Conservation (phyloP, 1,284 basidiomycete species). For the Sutorius eximius region DNA sequence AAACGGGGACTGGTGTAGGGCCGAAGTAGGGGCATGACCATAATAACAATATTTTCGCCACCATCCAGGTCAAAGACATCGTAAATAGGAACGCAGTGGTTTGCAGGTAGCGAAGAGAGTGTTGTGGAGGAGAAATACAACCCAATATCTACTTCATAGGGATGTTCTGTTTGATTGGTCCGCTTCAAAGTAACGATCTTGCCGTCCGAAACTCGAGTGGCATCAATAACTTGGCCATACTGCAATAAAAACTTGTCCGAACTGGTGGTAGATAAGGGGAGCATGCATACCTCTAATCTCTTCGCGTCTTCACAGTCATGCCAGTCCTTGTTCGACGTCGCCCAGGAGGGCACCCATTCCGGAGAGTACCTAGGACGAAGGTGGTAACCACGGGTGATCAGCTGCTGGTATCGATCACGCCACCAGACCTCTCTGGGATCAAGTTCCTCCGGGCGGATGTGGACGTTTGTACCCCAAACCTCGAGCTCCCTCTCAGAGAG, state of each 20-base stretch:
- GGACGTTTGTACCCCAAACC: neutral
- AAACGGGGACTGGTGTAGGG: constrained; percentile 26
- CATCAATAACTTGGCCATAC: constrained; percentile 28
- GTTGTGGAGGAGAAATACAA: constrained; percentile 20
- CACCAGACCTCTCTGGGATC: constrained; percentile 12
- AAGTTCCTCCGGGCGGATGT: neutral
- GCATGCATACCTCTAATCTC: constrained; percentile 11
- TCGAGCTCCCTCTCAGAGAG: no score
- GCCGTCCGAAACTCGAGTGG: constrained; percentile 31
- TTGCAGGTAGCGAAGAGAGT: constrained; percentile 20
- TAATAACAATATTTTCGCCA: constrained; percentile 10
- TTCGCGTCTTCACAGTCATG: constrained; percentile 10
- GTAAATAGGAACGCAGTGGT: constrained; percentile 38
- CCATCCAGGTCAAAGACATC: constrained; percentile 25
- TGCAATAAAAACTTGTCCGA: no score
- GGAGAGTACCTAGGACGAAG: constrained; percentile 38
- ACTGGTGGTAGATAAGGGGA: no score
- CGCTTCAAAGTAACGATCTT: constrained; percentile 33
- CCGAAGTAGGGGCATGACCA: constrained; percentile 36
- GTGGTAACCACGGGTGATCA: constrained; percentile 32
- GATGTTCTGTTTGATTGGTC: constrained; percentile 1
- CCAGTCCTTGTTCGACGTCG: constrained; percentile 4
- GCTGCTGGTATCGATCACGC: neutral
- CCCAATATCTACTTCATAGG: constrained; percentile 30
- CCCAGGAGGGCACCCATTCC: constrained; percentile 39